Conservation (phyloP, 208 protist genomes). For the Porcisia hertigi region DNA sequence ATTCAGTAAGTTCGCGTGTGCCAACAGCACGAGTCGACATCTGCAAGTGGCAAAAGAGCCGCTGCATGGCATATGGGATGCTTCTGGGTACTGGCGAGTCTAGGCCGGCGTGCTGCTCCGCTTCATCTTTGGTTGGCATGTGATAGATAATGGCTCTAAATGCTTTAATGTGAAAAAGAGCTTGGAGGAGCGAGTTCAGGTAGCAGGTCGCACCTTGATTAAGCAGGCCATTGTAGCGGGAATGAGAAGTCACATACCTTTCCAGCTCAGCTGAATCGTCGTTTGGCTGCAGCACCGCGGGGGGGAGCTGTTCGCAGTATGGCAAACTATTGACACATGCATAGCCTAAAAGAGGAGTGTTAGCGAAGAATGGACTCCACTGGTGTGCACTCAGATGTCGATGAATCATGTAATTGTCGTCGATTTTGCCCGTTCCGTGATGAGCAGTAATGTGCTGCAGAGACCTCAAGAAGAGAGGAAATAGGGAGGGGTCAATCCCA, state of each 20-base stretch:
- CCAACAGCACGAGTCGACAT: slow-evolving; percentile 55
- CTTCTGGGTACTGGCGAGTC: slow-evolving; percentile 49
- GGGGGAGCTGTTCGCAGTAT: slow-evolving; percentile 36
- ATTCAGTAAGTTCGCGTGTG: slow-evolving; percentile 90
- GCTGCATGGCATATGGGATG: slow-evolving; percentile 90
- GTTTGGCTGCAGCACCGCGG: background rate
- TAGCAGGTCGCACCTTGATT: slow-evolving; percentile 94
- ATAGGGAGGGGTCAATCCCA: slow-evolving; percentile 67
- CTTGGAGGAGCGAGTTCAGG: slow-evolving; percentile 91
- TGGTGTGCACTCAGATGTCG: slow-evolving; percentile 63
- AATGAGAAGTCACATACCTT: slow-evolving; percentile 13
- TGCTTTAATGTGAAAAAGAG: slow-evolving; percentile 87
- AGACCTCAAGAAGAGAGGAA: slow-evolving; percentile 76
- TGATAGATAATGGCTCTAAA: slow-evolving; percentile 88
- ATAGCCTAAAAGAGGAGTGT: slow-evolving; percentile 58
- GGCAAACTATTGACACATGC: slow-evolving; percentile 60
- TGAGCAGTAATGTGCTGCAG: slow-evolving; percentile 78
- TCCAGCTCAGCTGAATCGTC: slow-evolving; percentile 21
- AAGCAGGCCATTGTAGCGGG: slow-evolving; percentile 77
- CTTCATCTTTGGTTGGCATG: slow-evolving; percentile 89
- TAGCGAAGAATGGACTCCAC: slow-evolving; percentile 56
- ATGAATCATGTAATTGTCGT: slow-evolving; percentile 74
- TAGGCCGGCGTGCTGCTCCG: slow-evolving; percentile 31
- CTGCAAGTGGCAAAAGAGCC: slow-evolving; percentile 90
- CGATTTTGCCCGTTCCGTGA: slow-evolving; percentile 46